Evolutionary conservation across 2,329 filamentous ascomycete species (phyloP).

Genomic region (Kalmusia sp.): DNA sequence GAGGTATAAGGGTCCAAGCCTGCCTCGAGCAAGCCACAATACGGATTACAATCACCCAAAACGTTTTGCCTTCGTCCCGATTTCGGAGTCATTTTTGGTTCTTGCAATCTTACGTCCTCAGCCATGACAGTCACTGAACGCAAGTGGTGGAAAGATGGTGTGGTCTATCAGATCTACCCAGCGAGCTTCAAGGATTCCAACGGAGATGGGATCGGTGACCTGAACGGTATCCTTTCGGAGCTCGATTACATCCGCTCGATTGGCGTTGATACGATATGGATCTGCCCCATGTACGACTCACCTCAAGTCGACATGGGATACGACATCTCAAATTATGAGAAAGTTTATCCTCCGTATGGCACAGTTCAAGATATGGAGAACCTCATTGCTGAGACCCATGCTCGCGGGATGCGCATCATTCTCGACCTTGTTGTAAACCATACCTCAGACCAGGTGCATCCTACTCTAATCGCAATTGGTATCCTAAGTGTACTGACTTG

Average conservation of each 20-base stretch:
- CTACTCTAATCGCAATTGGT: neutral
- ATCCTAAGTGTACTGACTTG: slow-evolving; percentile 1
- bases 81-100: neutral
- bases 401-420: slow-evolving; percentile 46
- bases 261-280: slow-evolving; percentile 48
- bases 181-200: slow-evolving; percentile 68
- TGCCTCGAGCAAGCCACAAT: slow-evolving; percentile 11
- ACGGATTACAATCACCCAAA: neutral
- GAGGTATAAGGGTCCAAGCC: slow-evolving; percentile 14
- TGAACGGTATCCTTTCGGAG: slow-evolving; percentile 64
- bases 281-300: slow-evolving; percentile 52
- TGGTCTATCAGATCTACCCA: slow-evolving; percentile 68
- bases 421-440: slow-evolving; percentile 52
- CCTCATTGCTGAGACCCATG: slow-evolving; percentile 45
- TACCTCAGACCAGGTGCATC: slow-evolving; percentile 43
- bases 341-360: slow-evolving; percentile 49
- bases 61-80: neutral
- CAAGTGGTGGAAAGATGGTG: slow-evolving; percentile 67
- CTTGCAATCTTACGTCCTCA: neutral
- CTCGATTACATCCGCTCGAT: slow-evolving; percentile 63
- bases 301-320: slow-evolving; percentile 56
- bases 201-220: slow-evolving; percentile 62
- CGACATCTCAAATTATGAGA: slow-evolving; percentile 49
- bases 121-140: slow-evolving; percentile 40
- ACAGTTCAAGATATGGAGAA: slow-evolving; percentile 49